phyloP scores from a whole-genome alignment of 768 basidiomycete genomes.

The Termitomyces sp. region DNA sequence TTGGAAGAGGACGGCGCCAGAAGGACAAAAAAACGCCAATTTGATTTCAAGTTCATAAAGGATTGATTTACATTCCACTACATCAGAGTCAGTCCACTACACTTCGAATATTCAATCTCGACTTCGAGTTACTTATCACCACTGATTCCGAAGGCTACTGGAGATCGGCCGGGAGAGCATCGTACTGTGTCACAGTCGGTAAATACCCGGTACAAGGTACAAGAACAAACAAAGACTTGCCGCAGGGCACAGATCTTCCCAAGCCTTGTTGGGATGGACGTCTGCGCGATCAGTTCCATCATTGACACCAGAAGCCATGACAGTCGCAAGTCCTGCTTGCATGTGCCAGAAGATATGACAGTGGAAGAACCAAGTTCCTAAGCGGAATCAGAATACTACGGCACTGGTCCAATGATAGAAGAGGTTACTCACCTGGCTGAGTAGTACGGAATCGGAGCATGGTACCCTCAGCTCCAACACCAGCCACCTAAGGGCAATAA shows the following conservation, averaged over 20 bases:
- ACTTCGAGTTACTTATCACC: neutral
- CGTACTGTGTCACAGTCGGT: neutral
- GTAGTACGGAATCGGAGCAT: conserved; percentile 54
- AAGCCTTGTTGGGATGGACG: conserved; percentile 11
- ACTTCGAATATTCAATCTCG: neutral
- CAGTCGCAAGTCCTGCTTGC: conserved; percentile 18
- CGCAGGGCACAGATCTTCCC: conserved; percentile 17
- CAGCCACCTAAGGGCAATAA: conserved; percentile 11
- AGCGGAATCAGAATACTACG: neutral
- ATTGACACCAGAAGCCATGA: conserved; percentile 10
- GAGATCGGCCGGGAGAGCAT: conserved; percentile 1
- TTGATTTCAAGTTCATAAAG: too few species aligned
- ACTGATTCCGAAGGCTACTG: conserved; percentile 2
- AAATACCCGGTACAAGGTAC: neutral
- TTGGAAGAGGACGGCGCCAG: too few species aligned
- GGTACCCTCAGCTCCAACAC: conserved; percentile 14
- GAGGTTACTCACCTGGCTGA: conserved; percentile 37
- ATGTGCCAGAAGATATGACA: conserved; percentile 24
- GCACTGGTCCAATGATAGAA: too few species aligned
- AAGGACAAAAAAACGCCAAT: too few species aligned
- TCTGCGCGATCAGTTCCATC: conserved; percentile 6
- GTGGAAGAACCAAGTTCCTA: conserved; percentile 28
- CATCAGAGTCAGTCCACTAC: too few species aligned
- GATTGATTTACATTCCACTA: too few species aligned
- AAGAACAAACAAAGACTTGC: neutral